phyloP scores from a whole-genome alignment of 441 rosid species.

The Oxalis stricta region DNA sequence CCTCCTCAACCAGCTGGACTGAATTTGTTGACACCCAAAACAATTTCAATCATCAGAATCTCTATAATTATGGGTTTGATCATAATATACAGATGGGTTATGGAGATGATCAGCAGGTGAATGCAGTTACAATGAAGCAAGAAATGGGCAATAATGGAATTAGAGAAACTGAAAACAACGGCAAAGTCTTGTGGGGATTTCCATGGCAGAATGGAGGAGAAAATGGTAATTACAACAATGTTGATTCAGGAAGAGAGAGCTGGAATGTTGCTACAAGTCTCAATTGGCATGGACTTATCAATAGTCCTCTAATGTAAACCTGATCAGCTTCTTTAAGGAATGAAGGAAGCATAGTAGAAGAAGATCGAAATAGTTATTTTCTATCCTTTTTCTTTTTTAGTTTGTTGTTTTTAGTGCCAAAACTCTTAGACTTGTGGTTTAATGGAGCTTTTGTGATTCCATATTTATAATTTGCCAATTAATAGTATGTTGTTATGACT shows the following conservation, averaged over 20 bases:
- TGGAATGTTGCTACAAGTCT: constrained; percentile 66
- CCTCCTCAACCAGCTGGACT: constrained; percentile 12
- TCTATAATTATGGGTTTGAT: constrained; percentile 24
- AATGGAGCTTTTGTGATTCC: no score
- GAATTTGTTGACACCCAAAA: constrained; percentile 30
- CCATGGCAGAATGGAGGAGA: constrained; percentile 71
- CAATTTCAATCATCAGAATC: constrained; percentile 19
- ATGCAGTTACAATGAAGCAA: constrained; percentile 38
- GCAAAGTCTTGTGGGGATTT: constrained; percentile 46
- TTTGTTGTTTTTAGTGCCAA: no score
- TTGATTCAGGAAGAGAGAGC: constrained; percentile 48
- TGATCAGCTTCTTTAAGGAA: not conserved
- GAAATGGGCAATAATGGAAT: constrained; percentile 27
- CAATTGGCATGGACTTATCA: constrained; percentile 67
- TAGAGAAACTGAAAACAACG: constrained; percentile 21
- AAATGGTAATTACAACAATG: constrained; percentile 17
- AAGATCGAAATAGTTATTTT: no score
- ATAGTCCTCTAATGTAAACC: constrained; percentile 55
- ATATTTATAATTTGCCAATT: no score
- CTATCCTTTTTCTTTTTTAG: no score
- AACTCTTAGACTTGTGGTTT: no score
- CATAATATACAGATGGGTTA: constrained; percentile 16
- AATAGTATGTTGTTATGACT: no score
- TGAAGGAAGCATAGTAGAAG: constrained; percentile 2
- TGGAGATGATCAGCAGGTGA: constrained; percentile 18